A percentile compares a stretch with the other conserved stretches of the same genome.
phyloP scores from a whole-genome alignment of 148 eudicot genomes.

The Salicornia ramosissima region DNA sequence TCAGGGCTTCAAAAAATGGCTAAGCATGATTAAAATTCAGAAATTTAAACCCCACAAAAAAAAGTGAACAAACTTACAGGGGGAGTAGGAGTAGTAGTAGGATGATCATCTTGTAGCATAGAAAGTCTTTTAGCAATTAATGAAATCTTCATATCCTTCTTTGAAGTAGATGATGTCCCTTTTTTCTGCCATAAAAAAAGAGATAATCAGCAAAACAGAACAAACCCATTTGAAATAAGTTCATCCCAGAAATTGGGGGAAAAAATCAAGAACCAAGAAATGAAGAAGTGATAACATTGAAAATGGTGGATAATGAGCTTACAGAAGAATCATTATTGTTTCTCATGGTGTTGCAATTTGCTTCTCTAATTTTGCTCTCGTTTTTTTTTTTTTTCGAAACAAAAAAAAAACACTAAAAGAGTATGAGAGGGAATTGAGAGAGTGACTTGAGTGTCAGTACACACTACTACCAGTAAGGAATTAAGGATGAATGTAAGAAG shows the following conservation, averaged over 20 bases:
- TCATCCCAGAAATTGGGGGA: background rate
- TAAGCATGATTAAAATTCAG: background rate
- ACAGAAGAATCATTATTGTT: background rate
- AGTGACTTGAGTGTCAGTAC: too few relatives aligned
- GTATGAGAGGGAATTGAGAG: too few relatives aligned
- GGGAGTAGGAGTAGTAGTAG: background rate
- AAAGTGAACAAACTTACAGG: background rate
- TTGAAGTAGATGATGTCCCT: background rate
- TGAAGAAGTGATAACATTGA: background rate
- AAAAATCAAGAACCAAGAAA: background rate
- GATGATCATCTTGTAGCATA: constrained; percentile 28
- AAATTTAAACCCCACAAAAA: background rate
- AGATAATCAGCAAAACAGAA: background rate
- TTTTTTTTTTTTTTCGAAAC: too few relatives aligned
- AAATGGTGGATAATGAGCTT: background rate
- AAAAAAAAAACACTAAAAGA: too few relatives aligned
- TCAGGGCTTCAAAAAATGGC: background rate
- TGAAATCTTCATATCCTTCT: constrained; percentile 20
- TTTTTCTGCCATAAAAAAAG: constrained; percentile 11
- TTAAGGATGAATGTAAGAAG: too few relatives aligned
- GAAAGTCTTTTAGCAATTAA: constrained; percentile 28
- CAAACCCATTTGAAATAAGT: background rate
- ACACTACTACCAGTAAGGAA: too few relatives aligned
- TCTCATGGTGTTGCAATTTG: too few relatives aligned
- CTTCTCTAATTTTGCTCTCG: too few relatives aligned